Evolutionary conservation across 1,284 basidiomycete genomes (phyloP), one percentile per base, ranked within the genome.

Genomic region (Neotropicomus parvogracilis): DNA sequence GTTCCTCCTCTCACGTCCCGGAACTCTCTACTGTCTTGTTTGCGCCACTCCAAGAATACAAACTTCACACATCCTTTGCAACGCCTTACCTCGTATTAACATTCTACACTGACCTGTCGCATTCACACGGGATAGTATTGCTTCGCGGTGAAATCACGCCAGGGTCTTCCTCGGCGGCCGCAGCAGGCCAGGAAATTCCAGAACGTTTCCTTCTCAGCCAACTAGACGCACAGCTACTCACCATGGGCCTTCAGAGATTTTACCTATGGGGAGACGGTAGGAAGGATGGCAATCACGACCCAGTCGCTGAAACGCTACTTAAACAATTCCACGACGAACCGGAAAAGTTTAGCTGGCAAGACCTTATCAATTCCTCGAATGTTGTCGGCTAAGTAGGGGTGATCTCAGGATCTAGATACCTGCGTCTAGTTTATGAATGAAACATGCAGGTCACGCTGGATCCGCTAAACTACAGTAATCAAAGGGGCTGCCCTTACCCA

Each of bases 31-130:
- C 92, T 1, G 77, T 95, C 34, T 78, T 99, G 44, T 97, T 97
- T 72, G 95, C 95, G 0, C 90, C 95, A 4, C 75, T 98, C 42
- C 88, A 91, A 57, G 95, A 98, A 71, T 99, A 93, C 79, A 97
- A 98, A 70, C 73, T 84, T 49, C 83, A 89, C 27, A 80, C 81
- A 53, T 80, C 88, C 38, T 98, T 88, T 69, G 91, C 95, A 3
- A 94, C 93, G 31, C 95, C 95, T 0, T 88, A 91, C 61, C 77
- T 99, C 21, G 88, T 91, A 29, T 65, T 98, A 40, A 97, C 95
- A 6, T 83, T 92, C 66, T 97, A 98, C 70, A 88, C 95, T 33
- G 95, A 99, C 63, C 71, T 99, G 7, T 80, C 85, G 1, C 65
- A 77, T 21, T 85, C 85, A 6, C 95, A 98, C 65, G 84, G 81